Evolutionary conservation across 2,329 filamentous ascomycete genomes (phyloP), one percentile per base, ranked within the genome.

Genomic region (Pseudogymnoascus sp.): DNA sequence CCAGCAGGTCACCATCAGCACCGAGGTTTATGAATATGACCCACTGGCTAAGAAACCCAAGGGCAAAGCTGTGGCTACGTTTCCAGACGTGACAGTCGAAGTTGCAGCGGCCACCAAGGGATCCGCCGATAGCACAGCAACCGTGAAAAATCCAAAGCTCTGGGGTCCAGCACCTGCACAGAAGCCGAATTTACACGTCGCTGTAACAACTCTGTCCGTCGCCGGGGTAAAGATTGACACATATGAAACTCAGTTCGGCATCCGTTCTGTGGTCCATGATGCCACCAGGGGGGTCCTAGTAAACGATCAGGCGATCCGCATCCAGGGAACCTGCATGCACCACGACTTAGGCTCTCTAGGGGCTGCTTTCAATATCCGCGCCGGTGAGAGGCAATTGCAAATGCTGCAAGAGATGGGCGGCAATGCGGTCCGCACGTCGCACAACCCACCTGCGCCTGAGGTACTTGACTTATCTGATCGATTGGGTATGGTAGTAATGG

Each of bases 401-500:
- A 73, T 77, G n/a, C 69, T 82, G 0, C 72, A 71, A 15, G 77
- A 79, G 7, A 73, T 81, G 70, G 79, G 79, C 8, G 67, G 65
- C 63, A 82, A 81, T 61, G 75, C 76, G 0, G 69, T 82, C 3
- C 74, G 79, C 3, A 80, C 75, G 21, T 75, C 78, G 0, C 79
- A 82, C 66, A 82, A 82, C 66, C 78, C 78, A 0, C 79, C 79
- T 0, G 77, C 78, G 0, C 72, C 77, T 0, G 79, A 80, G 62
- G 67, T 80, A 0, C 72, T 82, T 0, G 75, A 79, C 8, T 64
- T 82, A 5, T 73, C 78, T 1, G 79, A 82, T 64, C 67, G 69
- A 1, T 68, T 78, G 66, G 79, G 79, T 0, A 74, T 82, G 61
- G 55, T 82, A 3, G 76, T 82, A 3, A 67, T 82, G 35, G 76